Base-by-base conservation (phyloP, 1,139 yeast species). In the Magnusiomyces sp. region DNA sequence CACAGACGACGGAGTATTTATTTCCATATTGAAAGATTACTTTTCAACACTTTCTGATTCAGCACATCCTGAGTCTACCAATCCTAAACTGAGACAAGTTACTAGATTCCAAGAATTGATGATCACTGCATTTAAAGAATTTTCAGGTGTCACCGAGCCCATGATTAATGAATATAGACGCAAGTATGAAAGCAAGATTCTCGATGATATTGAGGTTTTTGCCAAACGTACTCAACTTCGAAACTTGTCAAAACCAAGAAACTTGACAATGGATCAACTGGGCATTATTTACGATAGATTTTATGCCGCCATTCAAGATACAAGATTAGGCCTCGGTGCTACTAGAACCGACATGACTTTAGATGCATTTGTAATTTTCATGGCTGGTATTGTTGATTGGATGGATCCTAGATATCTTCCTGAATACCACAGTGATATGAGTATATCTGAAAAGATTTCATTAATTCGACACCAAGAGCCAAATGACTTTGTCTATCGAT, bases 61-160 rank as follows among this genome's bases (percentile, higher is more conserved):
- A 16, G 90, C 90, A 0, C 88, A 84, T 60, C 94, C 95, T 6
- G 76, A 77, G 46, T 76, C 95, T 0, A 68, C 77, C 5, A 81
- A 84, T 61, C 77, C 77, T 20, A 81, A 80, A 58, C 76, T 77
- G 50, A 75, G 81, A 58, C 73, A 79, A 40, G 78, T 87, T 41
- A 85, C 97, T 1, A 81, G 82, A 59, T 94, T 94, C 66, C 97
- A 92, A 67, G 95, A 87, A 58, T 74, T 94, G 29, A 72, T 92
- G 68, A 95, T 89, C 5, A 87, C 89, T 1, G 95, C 98, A 0
- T 90, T 92, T 68, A 84, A 84, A 61, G 98, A 94, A 63, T 94
- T 94, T 64, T 74, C 85, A 10, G 80, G 79, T 10, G 77, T 94
- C 31, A 82, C 89, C 33, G 95, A 90, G 53, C 82, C 80, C 1